Evolutionary conservation across 1,284 basidiomycete genomes (phyloP).

Genomic region (Marasmius sp.): DNA sequence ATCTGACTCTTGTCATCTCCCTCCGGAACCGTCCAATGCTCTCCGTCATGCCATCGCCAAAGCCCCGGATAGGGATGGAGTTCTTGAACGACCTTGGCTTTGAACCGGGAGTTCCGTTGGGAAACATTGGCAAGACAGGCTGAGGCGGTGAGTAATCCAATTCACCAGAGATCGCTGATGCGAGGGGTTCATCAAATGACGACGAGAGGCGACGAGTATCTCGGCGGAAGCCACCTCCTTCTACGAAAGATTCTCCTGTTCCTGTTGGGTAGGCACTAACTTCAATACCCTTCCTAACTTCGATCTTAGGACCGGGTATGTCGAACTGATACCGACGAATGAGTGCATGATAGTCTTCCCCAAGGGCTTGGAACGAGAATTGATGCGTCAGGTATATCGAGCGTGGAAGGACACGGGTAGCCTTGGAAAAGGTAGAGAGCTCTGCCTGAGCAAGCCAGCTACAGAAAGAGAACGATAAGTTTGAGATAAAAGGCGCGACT

Average conservation of each 20-base stretch:
- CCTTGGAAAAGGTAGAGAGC: conserved; percentile 68
- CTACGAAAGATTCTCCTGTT: conserved; percentile 51
- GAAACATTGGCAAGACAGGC: conserved; percentile 70
- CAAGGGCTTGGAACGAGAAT: conserved; percentile 73
- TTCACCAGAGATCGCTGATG: conserved; percentile 67
- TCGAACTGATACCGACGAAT: conserved; percentile 68
- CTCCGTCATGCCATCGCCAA: conserved; percentile 62
- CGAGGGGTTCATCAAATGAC: conserved; percentile 78
- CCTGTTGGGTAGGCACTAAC: conserved; percentile 48
- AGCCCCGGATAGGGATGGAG: conserved; percentile 56
- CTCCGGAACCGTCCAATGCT: conserved; percentile 51
- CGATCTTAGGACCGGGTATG: conserved; percentile 59
- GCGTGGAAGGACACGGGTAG: conserved; percentile 60
- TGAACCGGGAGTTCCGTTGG: conserved; percentile 60
- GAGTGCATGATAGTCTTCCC: conserved; percentile 79
- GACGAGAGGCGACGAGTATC: conserved; percentile 41
- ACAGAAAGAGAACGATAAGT: conserved; percentile 4
- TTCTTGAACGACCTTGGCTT: conserved; percentile 43
- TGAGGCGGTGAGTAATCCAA: conserved; percentile 55
- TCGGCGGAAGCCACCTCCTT: conserved; percentile 43
- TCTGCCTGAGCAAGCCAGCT: conserved; percentile 79
- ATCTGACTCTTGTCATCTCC: conserved; percentile 47
- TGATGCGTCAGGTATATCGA: conserved; percentile 82
- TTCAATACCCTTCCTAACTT: conserved; percentile 72
- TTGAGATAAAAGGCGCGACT: conserved; percentile 2